Base-by-base conservation (phyloP, 306 rosid species). In the Cyclanthera cordifolia region DNA sequence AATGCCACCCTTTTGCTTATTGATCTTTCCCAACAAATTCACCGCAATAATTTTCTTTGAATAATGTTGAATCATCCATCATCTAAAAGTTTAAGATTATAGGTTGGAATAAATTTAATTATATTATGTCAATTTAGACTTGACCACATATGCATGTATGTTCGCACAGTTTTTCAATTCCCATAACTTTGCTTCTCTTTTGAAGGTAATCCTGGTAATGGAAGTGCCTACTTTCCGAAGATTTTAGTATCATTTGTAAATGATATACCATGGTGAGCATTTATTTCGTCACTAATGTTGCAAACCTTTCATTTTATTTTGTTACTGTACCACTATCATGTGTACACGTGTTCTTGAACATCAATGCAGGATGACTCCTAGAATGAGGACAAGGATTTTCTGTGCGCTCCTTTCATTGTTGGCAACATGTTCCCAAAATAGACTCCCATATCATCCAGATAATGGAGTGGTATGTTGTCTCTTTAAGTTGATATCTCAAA, bases 371-470 rank as follows among this genome's bases (percentile, higher is more conserved):
- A 74, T 86, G 75, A 88, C 88, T 70, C 84, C 87, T 78, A 86
- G 79, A 77, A 77, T 85, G 86, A 84, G 80, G 83, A 77, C 79
- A 63, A 81, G 52, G 48, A 56, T 82, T 73, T 82, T 81, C 57
- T 87, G 91, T 61, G 78, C 89, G 23, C 65, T 84, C 74, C 63
- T 92, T 80, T 75, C 84, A 54, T 78, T 92, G 57, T 60, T 82
- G 74, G 79, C 95, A n/a, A 72, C 96, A 67, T 72, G 79, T 60
- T 82, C 98, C 61, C 98, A 92, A 77, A 79, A 70, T 59, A 79
- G 74, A 64, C 84, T 92, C 34, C 98, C 98, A 56, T 89, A 89
- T 78, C 88, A 77, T 72, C 84, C 85, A 55, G 77, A 70, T 76
- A 66, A 75, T 76, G 54, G 70, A 57, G 77, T 80, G 95, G 98